Evolutionary conservation across 257 asterid genomes (phyloP).

Genomic region (Verbena officinalis): DNA sequence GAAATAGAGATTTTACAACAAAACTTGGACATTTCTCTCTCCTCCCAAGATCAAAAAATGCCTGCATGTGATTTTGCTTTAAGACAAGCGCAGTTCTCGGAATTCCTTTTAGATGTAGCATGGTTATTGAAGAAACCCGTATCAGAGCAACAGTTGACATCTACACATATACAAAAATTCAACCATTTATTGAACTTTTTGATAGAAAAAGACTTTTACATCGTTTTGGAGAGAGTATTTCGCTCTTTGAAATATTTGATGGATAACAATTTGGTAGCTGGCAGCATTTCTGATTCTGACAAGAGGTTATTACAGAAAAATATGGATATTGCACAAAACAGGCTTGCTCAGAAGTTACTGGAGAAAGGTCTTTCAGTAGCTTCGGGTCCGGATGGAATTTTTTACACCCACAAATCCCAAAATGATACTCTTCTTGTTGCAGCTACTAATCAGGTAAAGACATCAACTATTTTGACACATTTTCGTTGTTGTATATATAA

Average conservation of each 20-base stretch:
- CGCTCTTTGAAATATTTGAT: slow-evolving; percentile 41
- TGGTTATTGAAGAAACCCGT: slow-evolving; percentile 73
- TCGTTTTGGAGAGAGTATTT: slow-evolving; percentile 57
- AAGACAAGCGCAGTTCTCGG: slow-evolving; percentile 49
- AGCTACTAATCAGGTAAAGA: slow-evolving; percentile 50
- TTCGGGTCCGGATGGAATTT: slow-evolving; percentile 22
- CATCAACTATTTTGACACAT: not conserved
- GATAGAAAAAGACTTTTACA: slow-evolving; percentile 53
- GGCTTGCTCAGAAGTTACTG: slow-evolving; percentile 36
- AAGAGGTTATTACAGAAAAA: slow-evolving; percentile 43
- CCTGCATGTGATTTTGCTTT: slow-evolving; percentile 51
- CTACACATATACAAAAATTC: slow-evolving; percentile 56
- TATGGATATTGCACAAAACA: slow-evolving; percentile 47
- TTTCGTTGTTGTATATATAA: too few species aligned
- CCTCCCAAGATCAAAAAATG: slow-evolving; percentile 34
- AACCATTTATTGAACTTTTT: slow-evolving; percentile 54
- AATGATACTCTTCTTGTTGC: slow-evolving; percentile 27
- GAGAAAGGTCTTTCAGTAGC: slow-evolving; percentile 29
- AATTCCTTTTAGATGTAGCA: slow-evolving; percentile 73
- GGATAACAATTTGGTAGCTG: slow-evolving; percentile 35
- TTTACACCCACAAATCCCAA: slow-evolving; percentile 31
- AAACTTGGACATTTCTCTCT: slow-evolving; percentile 32
- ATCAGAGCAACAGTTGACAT: slow-evolving; percentile 40
- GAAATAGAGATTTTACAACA: slow-evolving; percentile 73
- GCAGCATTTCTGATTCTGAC: slow-evolving; percentile 47